Base-by-base conservation (phyloP, 192 early-diverging fungal genomes). In the Backusella australiensis region DNA sequence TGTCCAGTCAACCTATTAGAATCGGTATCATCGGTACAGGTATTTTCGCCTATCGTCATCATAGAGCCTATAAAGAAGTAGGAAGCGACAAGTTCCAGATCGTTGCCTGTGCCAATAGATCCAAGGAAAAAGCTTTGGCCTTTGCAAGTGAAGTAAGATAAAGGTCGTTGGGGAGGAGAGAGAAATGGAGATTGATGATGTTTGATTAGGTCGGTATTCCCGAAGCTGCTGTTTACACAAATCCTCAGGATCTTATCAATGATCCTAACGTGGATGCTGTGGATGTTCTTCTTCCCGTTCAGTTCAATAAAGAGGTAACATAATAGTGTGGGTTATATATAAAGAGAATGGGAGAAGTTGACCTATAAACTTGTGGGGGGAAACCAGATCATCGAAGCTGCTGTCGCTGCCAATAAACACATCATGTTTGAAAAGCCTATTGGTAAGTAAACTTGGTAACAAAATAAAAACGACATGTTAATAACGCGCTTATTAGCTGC, bases 11-110 rank as follows among this genome's bases (percentile, higher is more conserved):
- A 71, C 78, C 82, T 53, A 72, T 83, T 29, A 79, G 70, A 65
- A 67, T 83, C 34, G 82, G 78, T 68, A 83, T 83, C 67, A 79
- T 83, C 32, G 81, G 81, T 42, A 83, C 82, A 19, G 82, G 82
- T 32, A 83, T 83, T 34, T 83, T 83, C 52, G 82, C 82, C 41
- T 36, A 79, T 38, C 82, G 82, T 56, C 82, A 83, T 52, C 41
- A 80, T 59, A 66, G 75, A 26, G 82, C 82, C 21, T 80, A 77
- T 34, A 65, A 69, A 39, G 41, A 56, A 15, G 39, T 80, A 19
- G 80, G 80, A 21, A 15, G 5, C 6, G 75, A 77, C 53, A 83
- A 83, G 71, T 83, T 71, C 42, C 26, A 80, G 29, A 68, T 83
- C 8, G 82, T 79, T 38, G 82, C 82, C 14, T 83, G 82, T 72